Conservation (phyloP, 108 stramenopile genomes). For the Nitzschia putrida region DNA sequence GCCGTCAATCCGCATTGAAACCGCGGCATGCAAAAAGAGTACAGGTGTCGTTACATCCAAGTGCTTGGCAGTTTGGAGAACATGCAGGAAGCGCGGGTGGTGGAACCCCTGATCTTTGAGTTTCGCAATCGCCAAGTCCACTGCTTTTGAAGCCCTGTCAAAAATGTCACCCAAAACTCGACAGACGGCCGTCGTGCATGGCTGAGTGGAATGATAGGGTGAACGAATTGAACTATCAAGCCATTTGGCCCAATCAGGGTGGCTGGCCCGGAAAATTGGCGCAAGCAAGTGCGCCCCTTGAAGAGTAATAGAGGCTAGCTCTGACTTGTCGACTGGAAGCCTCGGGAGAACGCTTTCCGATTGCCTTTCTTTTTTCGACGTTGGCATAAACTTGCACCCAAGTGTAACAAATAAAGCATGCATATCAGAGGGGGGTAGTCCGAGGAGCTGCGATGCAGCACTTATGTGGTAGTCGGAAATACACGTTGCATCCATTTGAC, state of each 20-base stretch:
- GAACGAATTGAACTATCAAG: slow-evolving; percentile 11
- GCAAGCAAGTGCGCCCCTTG: slow-evolving; percentile 69
- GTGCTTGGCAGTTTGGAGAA: slow-evolving; percentile 49
- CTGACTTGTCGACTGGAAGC: slow-evolving; percentile 28
- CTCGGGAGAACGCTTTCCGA: neutral
- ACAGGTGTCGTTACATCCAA: slow-evolving; percentile 34
- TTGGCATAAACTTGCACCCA: slow-evolving; percentile 41
- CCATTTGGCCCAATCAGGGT: slow-evolving; percentile 68
- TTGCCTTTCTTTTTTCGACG: neutral
- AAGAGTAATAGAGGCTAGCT: slow-evolving; percentile 57
- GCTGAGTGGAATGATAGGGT: slow-evolving; percentile 3
- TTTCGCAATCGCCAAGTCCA: slow-evolving; percentile 32
- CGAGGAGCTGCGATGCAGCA: slow-evolving; percentile 52
- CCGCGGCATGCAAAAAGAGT: slow-evolving; percentile 52
- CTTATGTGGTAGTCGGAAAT: slow-evolving; percentile 68
- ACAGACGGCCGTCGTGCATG: slow-evolving; percentile 25
- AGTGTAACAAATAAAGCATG: slow-evolving; percentile 46
- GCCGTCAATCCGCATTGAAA: slow-evolving; percentile 21
- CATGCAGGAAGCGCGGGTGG: slow-evolving; percentile 48
- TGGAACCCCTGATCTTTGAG: slow-evolving; percentile 59
- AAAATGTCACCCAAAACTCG: slow-evolving; percentile 42
- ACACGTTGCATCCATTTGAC: slow-evolving; percentile 53
- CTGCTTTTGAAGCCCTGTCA: slow-evolving; percentile 53
- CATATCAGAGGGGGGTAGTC: slow-evolving; percentile 36
- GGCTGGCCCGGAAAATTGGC: slow-evolving; percentile 47